Base-by-base conservation (phyloP, 495 filamentous ascomycete genomes). In the Amniculicola lignicola region DNA sequence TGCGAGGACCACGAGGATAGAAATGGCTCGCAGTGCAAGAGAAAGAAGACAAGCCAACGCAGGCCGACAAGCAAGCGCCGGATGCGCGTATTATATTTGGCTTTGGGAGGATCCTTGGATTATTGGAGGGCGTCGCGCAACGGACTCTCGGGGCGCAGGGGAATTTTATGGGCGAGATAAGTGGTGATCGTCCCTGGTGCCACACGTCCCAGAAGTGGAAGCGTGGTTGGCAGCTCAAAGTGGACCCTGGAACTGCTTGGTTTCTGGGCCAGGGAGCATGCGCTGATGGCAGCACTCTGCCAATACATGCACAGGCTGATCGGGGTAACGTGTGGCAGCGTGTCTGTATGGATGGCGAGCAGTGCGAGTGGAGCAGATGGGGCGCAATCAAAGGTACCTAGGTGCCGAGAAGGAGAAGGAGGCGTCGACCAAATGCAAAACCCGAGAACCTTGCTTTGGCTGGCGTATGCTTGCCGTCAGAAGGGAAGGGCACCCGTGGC, bases 311-410 rank as follows among this genome's bases (percentile, higher is more conserved):
- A 24, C 2, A 9, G 4, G 25, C 15, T 3, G 31, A 37, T 10
- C 29, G 29, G n/a, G 21, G 41, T 28, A 54, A 60, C 42, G 50
- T 60, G 57, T 43, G 50, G 57, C 50, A 41, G 57, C 57, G 42
- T 39, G 25, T 33, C 50, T 33, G 28, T 21, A 48, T 38, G 38
- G 45, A 49, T 49, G 45, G 45, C 37, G 45, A 25, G 29, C n/a
- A n/a, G 29, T 33, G 29, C 12, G 35, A 28, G 19, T 27, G 28
- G 22, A 15, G 29, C 14, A 15, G 19, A n/a, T 45, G 37, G n/a
- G 36, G 22, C 27, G 14, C 43, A 31, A 45, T 22, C 10, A 47
- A 31, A 47, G 23, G 43, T n/a, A n/a, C n/a, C n/a, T n/a, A n/a
- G n/a, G n/a, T n/a, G n/a, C 23, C 22, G 25, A 47, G 11, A 19